These are phyloP conservation scores for Pythium insidiosum DNA, from an alignment of 352 stramenopile genomes.

Conservation along the genomic window DNA sequence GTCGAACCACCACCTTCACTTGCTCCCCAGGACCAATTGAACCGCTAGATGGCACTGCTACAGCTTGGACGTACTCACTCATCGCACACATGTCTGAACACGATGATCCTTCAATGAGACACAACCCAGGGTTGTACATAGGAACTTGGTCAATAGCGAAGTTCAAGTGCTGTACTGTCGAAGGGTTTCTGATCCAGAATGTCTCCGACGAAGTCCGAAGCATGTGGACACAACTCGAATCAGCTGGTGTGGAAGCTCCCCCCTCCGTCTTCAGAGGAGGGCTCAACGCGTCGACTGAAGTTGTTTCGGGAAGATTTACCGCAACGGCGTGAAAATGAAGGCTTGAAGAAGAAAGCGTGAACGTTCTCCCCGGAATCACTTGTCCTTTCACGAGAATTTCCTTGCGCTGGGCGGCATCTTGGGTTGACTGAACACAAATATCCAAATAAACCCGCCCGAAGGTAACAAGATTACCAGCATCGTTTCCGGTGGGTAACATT, in stretches of 20 bases:
- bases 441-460: slow-evolving; percentile 61
- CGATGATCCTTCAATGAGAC: slow-evolving; percentile 47
- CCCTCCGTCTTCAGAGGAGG: slow-evolving; percentile 13
- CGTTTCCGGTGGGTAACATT: slow-evolving; percentile 23
- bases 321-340: slow-evolving; percentile 73
- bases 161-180: slow-evolving; percentile 48
- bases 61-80: slow-evolving; percentile 68
- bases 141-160: slow-evolving; percentile 62
- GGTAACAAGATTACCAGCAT: slow-evolving; percentile 37
- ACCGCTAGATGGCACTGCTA: slow-evolving; percentile 60
- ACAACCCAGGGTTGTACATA: slow-evolving; percentile 59
- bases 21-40: slow-evolving; percentile 64
- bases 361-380: slow-evolving; percentile 71
- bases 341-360: slow-evolving; percentile 67
- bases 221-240: slow-evolving; percentile 42
- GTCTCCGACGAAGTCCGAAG: slow-evolving; percentile 61
- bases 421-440: slow-evolving; percentile 53
- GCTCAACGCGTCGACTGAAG: slow-evolving; percentile 9
- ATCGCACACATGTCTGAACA: slow-evolving; percentile 63
- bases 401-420: slow-evolving; percentile 54
- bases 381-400: slow-evolving; percentile 69
- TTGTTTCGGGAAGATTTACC: slow-evolving; percentile 31
- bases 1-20: slow-evolving; percentile 67
- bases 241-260: slow-evolving; percentile 13
- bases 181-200: slow-evolving; percentile 81